Percentiles rank a stretch among this genome's conserved stretches.
These are phyloP conservation scores for Talaromyces ruber DNA, from an alignment of 495 filamentous ascomycete genomes.

Conservation along the genomic window DNA sequence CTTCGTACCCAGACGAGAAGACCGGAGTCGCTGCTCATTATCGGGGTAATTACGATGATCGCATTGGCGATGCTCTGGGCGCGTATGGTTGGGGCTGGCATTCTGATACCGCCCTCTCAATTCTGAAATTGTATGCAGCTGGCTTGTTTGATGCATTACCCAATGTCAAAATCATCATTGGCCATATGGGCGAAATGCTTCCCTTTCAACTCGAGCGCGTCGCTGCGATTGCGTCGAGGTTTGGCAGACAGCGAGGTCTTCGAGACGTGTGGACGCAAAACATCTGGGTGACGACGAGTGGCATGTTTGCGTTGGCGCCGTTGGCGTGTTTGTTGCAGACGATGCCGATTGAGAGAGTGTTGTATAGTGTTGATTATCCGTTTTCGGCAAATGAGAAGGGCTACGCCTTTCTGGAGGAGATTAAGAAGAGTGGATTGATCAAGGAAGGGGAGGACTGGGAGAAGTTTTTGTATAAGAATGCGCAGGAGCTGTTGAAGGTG, in stretches of 20 bases:
- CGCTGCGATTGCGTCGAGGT: neutral
- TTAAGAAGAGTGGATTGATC: constrained; percentile 43
- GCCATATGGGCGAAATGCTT: constrained; percentile 38
- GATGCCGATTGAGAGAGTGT: constrained; percentile 38
- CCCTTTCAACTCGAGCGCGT: constrained; percentile 35
- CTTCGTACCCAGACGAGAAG: constrained; percentile 29
- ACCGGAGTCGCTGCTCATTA: constrained; percentile 17
- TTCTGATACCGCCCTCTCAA: constrained; percentile 34
- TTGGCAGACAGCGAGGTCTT: constrained; percentile 16
- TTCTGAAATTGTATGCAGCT: constrained; percentile 31
- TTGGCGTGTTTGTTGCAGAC: constrained; percentile 38
- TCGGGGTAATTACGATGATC: constrained; percentile 22
- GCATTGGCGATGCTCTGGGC: constrained; percentile 25
- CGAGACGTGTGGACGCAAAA: constrained; percentile 33
- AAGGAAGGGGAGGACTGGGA: constrained; percentile 36
- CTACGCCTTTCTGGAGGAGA: constrained; percentile 36
- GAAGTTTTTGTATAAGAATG: constrained; percentile 46
- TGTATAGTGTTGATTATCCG: constrained; percentile 55
- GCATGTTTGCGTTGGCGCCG: constrained; percentile 19
- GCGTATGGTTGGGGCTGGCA: constrained; percentile 37
- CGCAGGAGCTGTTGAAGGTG: constrained; percentile 40
- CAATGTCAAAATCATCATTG: constrained; percentile 34
- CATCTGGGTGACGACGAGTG: constrained; percentile 28
- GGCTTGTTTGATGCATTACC: constrained; percentile 42
- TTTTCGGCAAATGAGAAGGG: constrained; percentile 37